These are phyloP conservation scores for Amanita rimosa DNA, from an alignment of 768 basidiomycete genomes.

Conservation along the genomic window DNA sequence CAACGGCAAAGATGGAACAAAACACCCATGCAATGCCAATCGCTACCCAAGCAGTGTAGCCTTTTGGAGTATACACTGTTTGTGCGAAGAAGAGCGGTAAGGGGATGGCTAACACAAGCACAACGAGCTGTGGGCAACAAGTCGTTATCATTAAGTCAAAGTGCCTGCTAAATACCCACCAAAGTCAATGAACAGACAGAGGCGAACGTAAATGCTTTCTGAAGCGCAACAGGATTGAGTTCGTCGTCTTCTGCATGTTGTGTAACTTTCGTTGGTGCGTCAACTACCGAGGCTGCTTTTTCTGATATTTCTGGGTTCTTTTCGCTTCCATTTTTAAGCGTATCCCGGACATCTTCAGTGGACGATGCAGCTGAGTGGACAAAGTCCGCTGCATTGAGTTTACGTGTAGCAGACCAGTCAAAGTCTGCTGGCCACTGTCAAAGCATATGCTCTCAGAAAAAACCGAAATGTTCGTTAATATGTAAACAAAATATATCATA, in stretches of 20 bases:
- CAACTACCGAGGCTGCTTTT: neutral
- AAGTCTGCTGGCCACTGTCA: slow-evolving; percentile 70
- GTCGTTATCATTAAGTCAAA: neutral
- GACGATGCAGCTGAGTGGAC: neutral
- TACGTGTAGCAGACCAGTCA: slow-evolving; percentile 69
- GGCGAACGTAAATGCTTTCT: slow-evolving; percentile 75
- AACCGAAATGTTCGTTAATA: neutral
- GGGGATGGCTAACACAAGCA: slow-evolving; percentile 69
- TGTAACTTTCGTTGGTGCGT: neutral
- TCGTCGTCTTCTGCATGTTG: slow-evolving; percentile 34
- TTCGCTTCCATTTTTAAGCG: neutral
- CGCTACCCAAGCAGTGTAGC: slow-evolving; percentile 71
- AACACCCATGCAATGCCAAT: slow-evolving; percentile 83
- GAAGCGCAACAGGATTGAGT: slow-evolving; percentile 51
- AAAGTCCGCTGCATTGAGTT: slow-evolving; percentile 44
- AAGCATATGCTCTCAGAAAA: neutral
- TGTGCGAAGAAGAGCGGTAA: slow-evolving; percentile 79
- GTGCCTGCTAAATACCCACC: slow-evolving; percentile 26
- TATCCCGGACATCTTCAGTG: neutral
- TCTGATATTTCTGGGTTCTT: neutral
- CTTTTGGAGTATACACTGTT: slow-evolving; percentile 53
- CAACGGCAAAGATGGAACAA: slow-evolving; percentile 60
- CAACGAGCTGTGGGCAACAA: slow-evolving; percentile 29
- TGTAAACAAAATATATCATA: slow-evolving; percentile 21
- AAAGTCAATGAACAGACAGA: slow-evolving; percentile 59